Base-by-base conservation (phyloP, 2,329 filamentous ascomycete species). In the Domatiomyces catenatus region DNA sequence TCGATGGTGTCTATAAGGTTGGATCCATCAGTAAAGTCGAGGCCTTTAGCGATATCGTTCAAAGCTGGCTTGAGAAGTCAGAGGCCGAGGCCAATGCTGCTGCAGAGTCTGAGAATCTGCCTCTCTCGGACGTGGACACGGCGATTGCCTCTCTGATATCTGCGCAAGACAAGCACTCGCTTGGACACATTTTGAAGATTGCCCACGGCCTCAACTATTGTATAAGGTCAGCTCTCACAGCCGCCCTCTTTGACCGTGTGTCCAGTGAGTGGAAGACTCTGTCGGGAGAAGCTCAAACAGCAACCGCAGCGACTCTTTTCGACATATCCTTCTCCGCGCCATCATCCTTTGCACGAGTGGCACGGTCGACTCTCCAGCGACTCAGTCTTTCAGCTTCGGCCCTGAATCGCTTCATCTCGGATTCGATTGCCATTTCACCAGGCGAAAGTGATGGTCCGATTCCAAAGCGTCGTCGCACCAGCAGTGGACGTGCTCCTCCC, bases 391-490 rank as follows among this genome's bases (percentile, higher is more conserved):
- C 55, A 12, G 53, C 55, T 19, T 48, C 50, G 20, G 42, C 86
- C 20, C 74, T 95, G 7, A 70, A 80, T 0, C 74, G 75, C 46
- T 86, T 94, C 66, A 69, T 94, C 6, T 77, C 84, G 56, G 80
- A 79, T 20, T 75, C 94, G 42, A 83, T 86, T 36, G 48, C 50
- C 51, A 81, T 79, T 12, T 77, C 82, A n/a, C 75, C 67, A 2
- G 80, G 84, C 59, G 76, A 89, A 66, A 80, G 83, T 43, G 81
- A 80, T 46, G 80, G 82, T 50, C 77, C 81, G 10, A 83, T 84
- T 8, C 76, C 84, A 1, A 81, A 81, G 56, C 94, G 94, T 71
- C 76, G 86, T 55, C 80, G 87, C 61, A 78, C 87, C 50, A 86
- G 80, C 0, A 93, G 85, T 66, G 28, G 45, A 8, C 79, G 83